Evolutionary conservation across 2,329 filamentous ascomycete species (phyloP), one percentile per base, ranked within the genome.

Genomic region (Verticillium zaregamsianum): DNA sequence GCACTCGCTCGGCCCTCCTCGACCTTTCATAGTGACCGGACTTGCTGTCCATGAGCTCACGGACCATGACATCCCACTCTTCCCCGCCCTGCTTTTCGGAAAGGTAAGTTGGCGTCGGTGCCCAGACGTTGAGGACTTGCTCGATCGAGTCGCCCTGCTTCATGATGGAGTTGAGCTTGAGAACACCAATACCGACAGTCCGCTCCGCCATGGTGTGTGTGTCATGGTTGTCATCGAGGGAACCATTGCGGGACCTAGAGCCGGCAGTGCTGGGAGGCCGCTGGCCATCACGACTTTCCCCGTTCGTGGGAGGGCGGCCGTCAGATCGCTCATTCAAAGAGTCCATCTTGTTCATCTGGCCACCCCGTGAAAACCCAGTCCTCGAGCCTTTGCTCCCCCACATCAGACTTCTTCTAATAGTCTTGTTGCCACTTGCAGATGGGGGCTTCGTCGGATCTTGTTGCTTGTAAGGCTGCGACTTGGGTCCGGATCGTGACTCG

Each of bases 41-140:
- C 37, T 86, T 81, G 71, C 88, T 94, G 17, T 88, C 86, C 68
- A 93, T 80, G n/a, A 96, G 76, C 57, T 90, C 88, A 39, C 85
- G 82, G 61, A 97, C 82, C 57, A 96, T 73, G 15, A 88, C 85
- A 64, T 93, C 86, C 84, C 90, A 94, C 15, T 88, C 89, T 55
- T 90, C 84, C 5, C 78, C 82, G 6, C 86, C 82, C 28, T 84
- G 82, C 57, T 81, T 83, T 57, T 90, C 86, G 15, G 84, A 79
- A 5, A 77, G 76, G 20, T 80, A 79, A 39, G 77, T 81, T 31
- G 83, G 71, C 2, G 82, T 79, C 0, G 90, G 86, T 1, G 90
- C 83, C 91, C 92, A 97, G 45, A 97, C 85, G 39, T 84, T 88
- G 60, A 97, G 80, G 1, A 90, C 83, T 63, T 92, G 89, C 69